phyloP scores from a whole-genome alignment of 2,329 filamentous ascomycete genomes.

The Akanthomyces muscarius region DNA sequence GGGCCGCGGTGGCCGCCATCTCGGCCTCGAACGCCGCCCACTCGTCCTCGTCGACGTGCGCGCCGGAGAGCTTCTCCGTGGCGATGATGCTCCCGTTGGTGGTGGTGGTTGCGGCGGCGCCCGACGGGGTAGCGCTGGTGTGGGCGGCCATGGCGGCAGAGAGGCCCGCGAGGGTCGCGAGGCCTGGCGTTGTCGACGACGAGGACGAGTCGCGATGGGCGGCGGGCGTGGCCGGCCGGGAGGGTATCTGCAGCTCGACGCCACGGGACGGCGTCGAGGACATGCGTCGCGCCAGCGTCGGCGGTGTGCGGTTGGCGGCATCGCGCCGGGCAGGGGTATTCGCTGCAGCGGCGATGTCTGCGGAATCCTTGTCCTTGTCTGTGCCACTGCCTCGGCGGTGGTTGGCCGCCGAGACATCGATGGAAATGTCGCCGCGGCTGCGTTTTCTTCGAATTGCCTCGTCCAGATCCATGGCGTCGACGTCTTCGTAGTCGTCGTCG shows the following conservation, averaged over 20 bases:
- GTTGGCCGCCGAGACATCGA: conserved; percentile 16
- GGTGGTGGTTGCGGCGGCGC: neutral
- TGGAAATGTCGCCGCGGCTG: conserved; percentile 36
- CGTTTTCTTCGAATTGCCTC: conserved; percentile 42
- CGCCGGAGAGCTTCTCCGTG: conserved; percentile 16
- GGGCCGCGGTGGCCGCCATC: conserved; percentile 50
- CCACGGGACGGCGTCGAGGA: conserved; percentile 52
- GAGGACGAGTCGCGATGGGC: conserved; percentile 40
- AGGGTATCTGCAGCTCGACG: conserved; percentile 60
- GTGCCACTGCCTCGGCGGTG: neutral
- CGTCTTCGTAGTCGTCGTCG: conserved; percentile 29
- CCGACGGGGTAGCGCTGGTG: conserved; percentile 19
- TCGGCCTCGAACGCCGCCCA: conserved; percentile 88
- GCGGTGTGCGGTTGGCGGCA: conserved; percentile 35
- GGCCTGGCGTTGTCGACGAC: conserved; percentile 39
- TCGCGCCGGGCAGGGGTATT: conserved; percentile 18
- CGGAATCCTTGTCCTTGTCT: conserved; percentile 20
- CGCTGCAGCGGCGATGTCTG: conserved; percentile 16
- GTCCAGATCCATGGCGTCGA: conserved; percentile 34
- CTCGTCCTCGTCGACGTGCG: conserved; percentile 63
- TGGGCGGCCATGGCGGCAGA: conserved; percentile 25
- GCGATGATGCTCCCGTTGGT: neutral
- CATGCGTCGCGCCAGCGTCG: conserved; percentile 41
- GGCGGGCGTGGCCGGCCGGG: conserved; percentile 57
- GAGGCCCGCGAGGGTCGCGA: conserved; percentile 18